A percentile compares a stretch with the other conserved stretches of the same genome.
Conservation (phyloP, 768 basidiomycete genomes). For the Jaapia argillacea region DNA sequence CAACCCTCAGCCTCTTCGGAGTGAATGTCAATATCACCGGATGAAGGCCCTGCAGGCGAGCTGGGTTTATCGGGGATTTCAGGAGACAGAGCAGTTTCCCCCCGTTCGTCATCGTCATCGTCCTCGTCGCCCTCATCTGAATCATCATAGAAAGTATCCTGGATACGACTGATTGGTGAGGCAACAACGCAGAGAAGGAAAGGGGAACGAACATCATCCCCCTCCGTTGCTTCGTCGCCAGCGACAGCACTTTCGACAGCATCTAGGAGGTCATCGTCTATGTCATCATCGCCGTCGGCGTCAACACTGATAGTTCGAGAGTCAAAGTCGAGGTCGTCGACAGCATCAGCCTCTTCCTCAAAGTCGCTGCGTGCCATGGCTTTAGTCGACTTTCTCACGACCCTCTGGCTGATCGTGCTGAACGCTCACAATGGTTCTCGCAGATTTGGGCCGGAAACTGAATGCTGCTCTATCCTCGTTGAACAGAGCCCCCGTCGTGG, state of each 20-base stretch:
- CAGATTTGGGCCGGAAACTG: constrained; percentile 89
- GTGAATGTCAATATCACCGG: too few species aligned
- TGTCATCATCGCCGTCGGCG: constrained; percentile 39
- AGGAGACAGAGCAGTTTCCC: too few species aligned
- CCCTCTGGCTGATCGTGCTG: constrained; percentile 3
- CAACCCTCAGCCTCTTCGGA: too few species aligned
- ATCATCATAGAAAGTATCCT: constrained; percentile 21
- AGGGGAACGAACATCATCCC: constrained; percentile 47
- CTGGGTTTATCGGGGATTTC: too few species aligned
- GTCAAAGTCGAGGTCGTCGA: constrained; percentile 53
- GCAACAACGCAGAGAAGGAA: constrained; percentile 5
- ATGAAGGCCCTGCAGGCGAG: too few species aligned
- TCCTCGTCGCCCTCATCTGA: constrained; percentile 31
- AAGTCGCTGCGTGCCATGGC: constrained; percentile 49
- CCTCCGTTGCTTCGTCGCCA: constrained; percentile 56
- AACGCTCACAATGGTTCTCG: constrained; percentile 84
- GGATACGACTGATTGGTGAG: too few species aligned
- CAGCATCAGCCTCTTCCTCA: constrained; percentile 40
- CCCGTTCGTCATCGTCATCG: constrained; percentile 30
- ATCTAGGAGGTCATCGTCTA: constrained; percentile 53
- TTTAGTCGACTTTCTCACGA: constrained; percentile 1
- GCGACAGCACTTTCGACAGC: constrained; percentile 38
- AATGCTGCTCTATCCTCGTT: constrained; percentile 90
- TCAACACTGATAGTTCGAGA: constrained; percentile 25
- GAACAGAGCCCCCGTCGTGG: constrained; percentile 76